Conservation (phyloP, 768 basidiomycete species). For the Amylocystis lapponica region DNA sequence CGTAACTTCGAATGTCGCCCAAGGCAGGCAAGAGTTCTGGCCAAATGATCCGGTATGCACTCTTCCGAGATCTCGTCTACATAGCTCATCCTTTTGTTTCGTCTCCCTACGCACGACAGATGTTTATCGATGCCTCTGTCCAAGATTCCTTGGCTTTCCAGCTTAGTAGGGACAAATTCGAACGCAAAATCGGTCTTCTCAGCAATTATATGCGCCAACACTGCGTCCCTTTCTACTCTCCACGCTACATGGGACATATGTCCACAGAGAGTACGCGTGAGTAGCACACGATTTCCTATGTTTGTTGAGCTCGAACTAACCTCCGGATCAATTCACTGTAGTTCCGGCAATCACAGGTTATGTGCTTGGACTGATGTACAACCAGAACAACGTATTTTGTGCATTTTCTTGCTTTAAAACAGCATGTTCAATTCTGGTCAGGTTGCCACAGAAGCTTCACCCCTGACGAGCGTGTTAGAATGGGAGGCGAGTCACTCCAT, state of each 20-base stretch:
- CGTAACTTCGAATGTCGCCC: constrained; percentile 19
- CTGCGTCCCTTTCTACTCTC: constrained; percentile 35
- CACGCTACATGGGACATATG: constrained; percentile 38
- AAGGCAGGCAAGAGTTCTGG: constrained; percentile 22
- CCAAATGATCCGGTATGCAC: constrained; percentile 25
- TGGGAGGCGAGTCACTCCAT: neutral
- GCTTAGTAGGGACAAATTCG: constrained; percentile 16
- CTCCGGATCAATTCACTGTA: neutral
- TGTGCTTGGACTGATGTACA: constrained; percentile 24
- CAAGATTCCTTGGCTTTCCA: constrained; percentile 16
- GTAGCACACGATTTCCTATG: constrained; percentile 24
- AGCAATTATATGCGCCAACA: constrained; percentile 21
- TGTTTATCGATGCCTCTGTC: constrained; percentile 16
- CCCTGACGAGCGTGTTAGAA: constrained; percentile 31
- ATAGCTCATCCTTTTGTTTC: neutral
- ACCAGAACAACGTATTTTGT: constrained; percentile 43
- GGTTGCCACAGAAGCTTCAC: constrained; percentile 35
- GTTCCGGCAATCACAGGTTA: constrained; percentile 23
- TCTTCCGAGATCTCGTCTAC: neutral
- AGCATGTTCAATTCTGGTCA: constrained; percentile 37
- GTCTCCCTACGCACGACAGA: constrained; percentile 5
- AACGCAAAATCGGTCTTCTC: constrained; percentile 12
- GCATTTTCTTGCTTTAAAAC: too few species aligned
- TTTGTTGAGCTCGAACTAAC: neutral
- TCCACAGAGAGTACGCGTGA: constrained; percentile 28